Base-by-base conservation (phyloP, 441 rosid species). In the Eruca vesicaria region DNA sequence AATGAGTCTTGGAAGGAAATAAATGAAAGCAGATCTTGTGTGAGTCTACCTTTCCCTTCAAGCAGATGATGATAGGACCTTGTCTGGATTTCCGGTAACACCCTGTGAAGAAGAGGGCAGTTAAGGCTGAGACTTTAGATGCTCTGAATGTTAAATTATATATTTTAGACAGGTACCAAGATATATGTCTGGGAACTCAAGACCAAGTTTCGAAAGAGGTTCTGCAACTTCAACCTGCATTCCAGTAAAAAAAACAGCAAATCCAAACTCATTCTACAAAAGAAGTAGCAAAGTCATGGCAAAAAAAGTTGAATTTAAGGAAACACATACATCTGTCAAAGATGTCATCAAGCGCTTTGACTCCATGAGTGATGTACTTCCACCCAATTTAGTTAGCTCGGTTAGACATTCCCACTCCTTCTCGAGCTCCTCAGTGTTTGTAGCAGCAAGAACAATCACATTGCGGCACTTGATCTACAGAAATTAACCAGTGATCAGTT, bases 401-500 rank as follows among this genome's bases (percentile, higher is more conserved):
- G 83, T 84, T 85, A 93, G 74, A 85, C 98, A 92, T 63, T 84
- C 88, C 97, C 98, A 96, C 80, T 90, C 93, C 38, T 79, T 80
- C 62, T 90, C 87, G 65, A 96, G 88, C 84, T 96, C 97, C 31
- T 86, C 38, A 53, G 78, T 64, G 78, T 89, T 91, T 76, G 97
- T 86, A 6, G 97, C 90, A 59, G 93, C 69, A 52, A 96, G 88
- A 79, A 90, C 72, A 68, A 96, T 82, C 45, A 91, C 87, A 66
- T 96, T 93, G 66, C 80, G 83, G 68, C 97, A 93, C 82, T 96
- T 93, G 71, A 96, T 91, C 97, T 93, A 74, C 84, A 77, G 63
- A 65, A 53, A 15, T 74, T 9, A 7, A 73, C 16, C 61, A 26
- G 65, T 32, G 43, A 60, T 60, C 43, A 60, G 28, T 33, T 21